phyloP scores from a whole-genome alignment of 2,329 filamentous ascomycete species.

The Pseudovirgaria hyperparasitica region DNA sequence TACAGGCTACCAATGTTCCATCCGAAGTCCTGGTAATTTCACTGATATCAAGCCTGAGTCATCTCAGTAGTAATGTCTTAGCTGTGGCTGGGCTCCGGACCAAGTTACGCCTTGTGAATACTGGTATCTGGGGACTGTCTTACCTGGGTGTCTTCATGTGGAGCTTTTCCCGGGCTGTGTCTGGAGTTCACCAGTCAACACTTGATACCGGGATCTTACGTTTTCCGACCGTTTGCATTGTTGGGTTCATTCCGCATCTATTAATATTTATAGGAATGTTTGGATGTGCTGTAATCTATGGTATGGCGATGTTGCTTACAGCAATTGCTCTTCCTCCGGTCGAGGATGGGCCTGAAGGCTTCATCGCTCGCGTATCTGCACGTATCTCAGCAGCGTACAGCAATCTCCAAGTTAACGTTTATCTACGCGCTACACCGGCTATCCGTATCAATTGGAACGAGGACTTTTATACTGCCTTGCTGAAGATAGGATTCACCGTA shows the following conservation, averaged over 20 bases:
- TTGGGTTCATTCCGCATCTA: constrained; percentile 91
- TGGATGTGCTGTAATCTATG: constrained; percentile 65
- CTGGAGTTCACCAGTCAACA: constrained; percentile 23
- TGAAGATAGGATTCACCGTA: constrained; percentile 76
- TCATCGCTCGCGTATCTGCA: too few species aligned
- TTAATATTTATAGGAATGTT: constrained; percentile 69
- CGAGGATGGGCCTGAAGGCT: too few species aligned
- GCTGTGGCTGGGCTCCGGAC: constrained; percentile 71
- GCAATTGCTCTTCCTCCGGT: constrained; percentile 51
- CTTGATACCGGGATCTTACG: constrained; percentile 57
- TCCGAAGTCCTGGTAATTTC: constrained; percentile 80
- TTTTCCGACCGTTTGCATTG: constrained; percentile 88
- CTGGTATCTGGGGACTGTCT: constrained; percentile 76
- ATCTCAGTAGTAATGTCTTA: constrained; percentile 70
- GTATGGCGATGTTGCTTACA: constrained; percentile 61
- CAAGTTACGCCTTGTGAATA: constrained; percentile 70
- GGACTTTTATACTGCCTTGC: constrained; percentile 86
- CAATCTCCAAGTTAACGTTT: constrained; percentile 87
- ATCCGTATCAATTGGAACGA: constrained; percentile 74
- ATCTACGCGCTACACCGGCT: constrained; percentile 51
- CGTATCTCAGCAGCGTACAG: constrained; percentile 60
- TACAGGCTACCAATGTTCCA: constrained; percentile 73
- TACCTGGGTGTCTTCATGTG: constrained; percentile 80
- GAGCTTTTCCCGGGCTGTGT: constrained; percentile 46
- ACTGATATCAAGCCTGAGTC: constrained; percentile 79